These are phyloP conservation scores for Trichoderma breve DNA, from an alignment of 2,329 filamentous ascomycete species.

Conservation along the genomic window DNA sequence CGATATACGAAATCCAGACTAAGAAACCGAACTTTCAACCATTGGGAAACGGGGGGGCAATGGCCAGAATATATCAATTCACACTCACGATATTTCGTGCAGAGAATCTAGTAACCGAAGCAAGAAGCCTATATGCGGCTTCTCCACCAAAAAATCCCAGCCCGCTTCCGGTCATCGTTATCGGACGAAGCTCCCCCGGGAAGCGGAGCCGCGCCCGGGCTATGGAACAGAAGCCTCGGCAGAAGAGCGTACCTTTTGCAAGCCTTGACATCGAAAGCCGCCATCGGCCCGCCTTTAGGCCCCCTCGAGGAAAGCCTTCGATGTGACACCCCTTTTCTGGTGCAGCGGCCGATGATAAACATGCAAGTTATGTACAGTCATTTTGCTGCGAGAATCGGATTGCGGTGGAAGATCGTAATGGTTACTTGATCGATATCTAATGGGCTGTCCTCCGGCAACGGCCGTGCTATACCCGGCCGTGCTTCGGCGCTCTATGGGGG, in stretches of 20 bases:
- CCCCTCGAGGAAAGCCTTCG: background rate
- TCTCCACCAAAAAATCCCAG: background rate
- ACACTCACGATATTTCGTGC: background rate
- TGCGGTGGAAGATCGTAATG: background rate
- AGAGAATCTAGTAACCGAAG: background rate
- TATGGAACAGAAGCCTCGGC: background rate
- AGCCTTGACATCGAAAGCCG: background rate
- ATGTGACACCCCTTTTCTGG: background rate
- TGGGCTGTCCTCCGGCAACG: background rate
- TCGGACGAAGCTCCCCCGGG: background rate
- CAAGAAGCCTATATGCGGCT: constrained; percentile 13
- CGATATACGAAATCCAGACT: background rate
- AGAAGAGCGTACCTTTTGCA: background rate
- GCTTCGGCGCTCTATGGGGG: background rate
- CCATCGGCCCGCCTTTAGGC: constrained; percentile 14
- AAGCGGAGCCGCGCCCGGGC: constrained; percentile 5
- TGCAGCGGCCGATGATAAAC: background rate
- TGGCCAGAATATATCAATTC: background rate
- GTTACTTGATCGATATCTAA: background rate
- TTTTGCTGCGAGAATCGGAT: background rate
- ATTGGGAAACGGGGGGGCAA: background rate
- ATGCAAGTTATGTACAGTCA: too few relatives aligned
- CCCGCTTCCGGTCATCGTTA: background rate
- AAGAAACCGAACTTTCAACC: background rate
- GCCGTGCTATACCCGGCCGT: constrained; percentile 5